Conservation (phyloP, 805 yeast genomes). For the Schwanniomyces occidentalis region DNA sequence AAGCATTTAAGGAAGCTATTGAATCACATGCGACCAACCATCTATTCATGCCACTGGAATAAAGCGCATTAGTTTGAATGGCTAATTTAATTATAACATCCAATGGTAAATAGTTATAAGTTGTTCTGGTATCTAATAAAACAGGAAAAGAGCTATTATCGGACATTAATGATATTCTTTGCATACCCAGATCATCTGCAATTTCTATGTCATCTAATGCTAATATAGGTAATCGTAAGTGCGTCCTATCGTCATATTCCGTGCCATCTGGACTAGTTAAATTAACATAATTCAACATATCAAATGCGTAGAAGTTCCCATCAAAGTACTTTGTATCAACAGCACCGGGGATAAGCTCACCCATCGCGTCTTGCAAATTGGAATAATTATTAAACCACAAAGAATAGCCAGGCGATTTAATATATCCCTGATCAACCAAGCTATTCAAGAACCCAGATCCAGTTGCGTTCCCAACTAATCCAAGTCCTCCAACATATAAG, state of each 20-base stretch:
- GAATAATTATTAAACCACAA: conserved; percentile 24
- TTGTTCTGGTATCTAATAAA: conserved; percentile 56
- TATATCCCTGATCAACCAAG: conserved; percentile 19
- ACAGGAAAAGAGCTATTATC: conserved; percentile 46
- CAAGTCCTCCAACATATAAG: conserved; percentile 33
- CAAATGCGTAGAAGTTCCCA: conserved; percentile 51
- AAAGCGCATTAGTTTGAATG: conserved; percentile 68
- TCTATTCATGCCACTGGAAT: conserved; percentile 40
- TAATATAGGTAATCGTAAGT: conserved; percentile 29
- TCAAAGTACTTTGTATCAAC: conserved; percentile 47
- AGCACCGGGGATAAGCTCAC: conserved; percentile 56
- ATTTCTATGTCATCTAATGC: conserved; percentile 23
- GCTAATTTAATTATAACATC: conserved; percentile 61
- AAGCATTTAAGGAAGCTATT: conserved; percentile 48
- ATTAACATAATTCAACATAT: conserved; percentile 40
- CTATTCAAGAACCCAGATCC: conserved; percentile 30
- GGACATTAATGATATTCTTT: conserved; percentile 30
- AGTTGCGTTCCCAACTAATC: conserved; percentile 29
- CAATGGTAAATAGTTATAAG: conserved; percentile 53
- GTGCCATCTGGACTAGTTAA: conserved; percentile 41
- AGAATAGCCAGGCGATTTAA: conserved; percentile 34
- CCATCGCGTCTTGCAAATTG: conserved; percentile 16
- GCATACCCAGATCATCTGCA: conserved; percentile 37
- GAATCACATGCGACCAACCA: conserved; percentile 67
- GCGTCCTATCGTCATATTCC: conserved; percentile 12